phyloP scores from a whole-genome alignment of 192 early-diverging fungal genomes.

The Rhizoclosmatium sp. region DNA sequence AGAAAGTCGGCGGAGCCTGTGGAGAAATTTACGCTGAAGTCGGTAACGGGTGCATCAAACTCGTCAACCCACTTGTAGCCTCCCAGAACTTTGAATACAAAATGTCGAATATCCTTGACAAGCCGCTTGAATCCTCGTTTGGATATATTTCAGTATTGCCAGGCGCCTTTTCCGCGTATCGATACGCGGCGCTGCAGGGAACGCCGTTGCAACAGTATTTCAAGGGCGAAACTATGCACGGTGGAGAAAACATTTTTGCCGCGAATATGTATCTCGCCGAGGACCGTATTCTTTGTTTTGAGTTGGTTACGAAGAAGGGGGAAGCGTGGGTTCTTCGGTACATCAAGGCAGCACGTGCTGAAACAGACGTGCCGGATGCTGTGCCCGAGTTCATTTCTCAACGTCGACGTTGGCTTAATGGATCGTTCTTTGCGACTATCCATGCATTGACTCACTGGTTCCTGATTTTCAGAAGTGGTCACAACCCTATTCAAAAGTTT shows the following conservation, averaged over 20 bases:
- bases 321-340: conserved; percentile 78
- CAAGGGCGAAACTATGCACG: conserved; percentile 55
- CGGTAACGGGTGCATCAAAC: conserved; percentile 65
- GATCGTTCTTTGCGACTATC: conserved; percentile 65
- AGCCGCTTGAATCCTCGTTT: conserved; percentile 81
- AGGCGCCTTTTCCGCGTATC: conserved; percentile 87
- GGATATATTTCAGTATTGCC: conserved; percentile 95
- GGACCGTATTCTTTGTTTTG: conserved; percentile 87
- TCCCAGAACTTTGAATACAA: conserved; percentile 84
- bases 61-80: conserved; percentile 72
- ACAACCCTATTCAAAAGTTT: conserved; percentile 70
- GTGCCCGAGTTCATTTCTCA: conserved; percentile 66
- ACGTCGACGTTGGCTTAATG: conserved; percentile 66
- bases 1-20: conserved; percentile 88
- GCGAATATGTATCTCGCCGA: conserved; percentile 86
- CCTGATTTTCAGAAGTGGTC: conserved; percentile 72
- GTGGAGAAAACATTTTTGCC: conserved; percentile 70
- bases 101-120: conserved; percentile 62
- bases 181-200: conserved; percentile 76
- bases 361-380: conserved; percentile 82
- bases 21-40: conserved; percentile 92
- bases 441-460: conserved; percentile 71
- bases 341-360: conserved; percentile 73
- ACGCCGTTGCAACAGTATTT: conserved; percentile 79
- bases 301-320: conserved; percentile 78